phyloP scores from a whole-genome alignment of 257 asterid genomes.

The Paraleonurus japonicus region DNA sequence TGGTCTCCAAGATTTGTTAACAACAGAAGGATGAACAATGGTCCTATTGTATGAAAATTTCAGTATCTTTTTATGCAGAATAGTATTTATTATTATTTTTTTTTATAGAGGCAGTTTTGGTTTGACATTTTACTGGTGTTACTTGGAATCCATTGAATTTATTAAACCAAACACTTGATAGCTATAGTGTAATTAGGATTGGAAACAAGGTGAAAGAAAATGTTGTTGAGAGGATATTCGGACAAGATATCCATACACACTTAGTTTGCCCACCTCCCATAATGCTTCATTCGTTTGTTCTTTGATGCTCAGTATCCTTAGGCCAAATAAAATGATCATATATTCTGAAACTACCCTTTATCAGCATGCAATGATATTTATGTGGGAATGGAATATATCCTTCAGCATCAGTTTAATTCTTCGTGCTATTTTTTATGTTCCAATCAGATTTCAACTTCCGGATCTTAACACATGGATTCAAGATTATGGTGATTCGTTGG shows the following conservation, averaged over 20 bases:
- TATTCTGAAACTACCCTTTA: not conserved
- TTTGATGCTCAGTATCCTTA: not conserved
- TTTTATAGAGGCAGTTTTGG: not conserved
- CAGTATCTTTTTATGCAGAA: not conserved
- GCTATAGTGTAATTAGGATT: not conserved
- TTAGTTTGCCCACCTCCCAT: not conserved
- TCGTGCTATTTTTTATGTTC: too few species aligned
- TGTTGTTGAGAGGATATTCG: not conserved
- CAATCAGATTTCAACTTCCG: too few species aligned
- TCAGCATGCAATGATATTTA: not conserved
- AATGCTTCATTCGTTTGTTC: not conserved
- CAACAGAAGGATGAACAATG: not conserved
- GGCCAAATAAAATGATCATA: not conserved
- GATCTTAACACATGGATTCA: too few species aligned
- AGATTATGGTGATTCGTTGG: too few species aligned
- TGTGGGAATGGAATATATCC: not conserved
- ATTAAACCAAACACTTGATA: not conserved
- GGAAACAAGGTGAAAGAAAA: not conserved
- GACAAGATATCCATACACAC: not conserved
- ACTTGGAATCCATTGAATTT: not conserved
- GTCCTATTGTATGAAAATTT: not conserved
- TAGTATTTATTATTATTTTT: too few species aligned
- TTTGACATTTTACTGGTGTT: slow-evolving; percentile 6
- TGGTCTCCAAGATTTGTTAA: not conserved
- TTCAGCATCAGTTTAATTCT: too few species aligned